These are phyloP conservation scores for Fusarium sp. DNA, from an alignment of 2,329 filamentous ascomycete species.

Conservation along the genomic window DNA sequence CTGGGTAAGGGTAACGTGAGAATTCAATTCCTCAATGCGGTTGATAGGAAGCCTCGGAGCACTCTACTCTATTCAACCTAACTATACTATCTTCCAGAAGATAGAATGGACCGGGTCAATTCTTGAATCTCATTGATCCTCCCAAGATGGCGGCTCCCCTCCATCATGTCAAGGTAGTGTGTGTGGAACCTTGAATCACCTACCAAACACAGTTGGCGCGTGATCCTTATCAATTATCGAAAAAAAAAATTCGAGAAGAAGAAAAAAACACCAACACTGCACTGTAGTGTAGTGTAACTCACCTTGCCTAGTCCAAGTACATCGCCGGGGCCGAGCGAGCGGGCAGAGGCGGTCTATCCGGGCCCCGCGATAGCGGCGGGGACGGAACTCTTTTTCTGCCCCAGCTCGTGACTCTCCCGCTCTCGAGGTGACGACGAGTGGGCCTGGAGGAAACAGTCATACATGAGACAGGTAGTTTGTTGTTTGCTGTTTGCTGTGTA, in stretches of 20 bases:
- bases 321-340: slow-evolving; percentile 45
- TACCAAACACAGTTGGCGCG: slow-evolving; percentile 6
- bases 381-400: slow-evolving; percentile 21
- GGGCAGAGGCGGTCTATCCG: slow-evolving; percentile 49
- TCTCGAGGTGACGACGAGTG: slow-evolving; percentile 11
- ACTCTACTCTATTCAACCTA: not conserved
- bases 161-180: slow-evolving; percentile 1
- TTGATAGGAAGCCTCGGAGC: not conserved
- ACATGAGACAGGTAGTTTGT: not conserved
- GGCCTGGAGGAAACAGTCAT: slow-evolving; percentile 14
- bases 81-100: no score
- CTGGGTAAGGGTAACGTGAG: not conserved
- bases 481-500: slow-evolving; percentile 4
- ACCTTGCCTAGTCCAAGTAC: no score
- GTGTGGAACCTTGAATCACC: slow-evolving; percentile 26
- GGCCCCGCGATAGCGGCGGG: slow-evolving; percentile 22
- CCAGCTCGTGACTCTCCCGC: slow-evolving; percentile 19
- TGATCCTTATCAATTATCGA: slow-evolving; percentile 11
- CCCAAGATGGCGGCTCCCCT: slow-evolving; percentile 15
- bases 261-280: not conserved
- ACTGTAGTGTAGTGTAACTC: no score
- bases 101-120: no score
- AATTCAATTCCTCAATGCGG: not conserved
- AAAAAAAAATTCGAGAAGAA: not conserved
- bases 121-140: not conserved